Conservation (phyloP, 2,329 filamentous ascomycete species). For the Neofusicoccum laricinum region DNA sequence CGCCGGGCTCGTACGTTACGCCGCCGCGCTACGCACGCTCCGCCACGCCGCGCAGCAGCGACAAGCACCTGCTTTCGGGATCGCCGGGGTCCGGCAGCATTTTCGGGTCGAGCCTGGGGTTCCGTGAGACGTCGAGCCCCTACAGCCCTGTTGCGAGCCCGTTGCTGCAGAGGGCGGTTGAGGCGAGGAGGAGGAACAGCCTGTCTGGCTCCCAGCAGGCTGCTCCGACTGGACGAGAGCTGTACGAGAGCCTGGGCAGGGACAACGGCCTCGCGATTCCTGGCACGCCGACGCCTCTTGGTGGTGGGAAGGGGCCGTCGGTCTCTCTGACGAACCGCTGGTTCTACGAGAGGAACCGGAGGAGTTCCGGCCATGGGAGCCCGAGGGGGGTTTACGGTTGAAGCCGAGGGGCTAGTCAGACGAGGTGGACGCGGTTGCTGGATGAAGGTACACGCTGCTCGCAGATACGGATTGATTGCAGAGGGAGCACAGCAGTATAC, state of each 20-base stretch:
- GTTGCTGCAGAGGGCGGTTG: slow-evolving; percentile 67
- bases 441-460: background rate
- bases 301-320: slow-evolving; percentile 56
- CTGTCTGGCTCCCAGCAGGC: background rate
- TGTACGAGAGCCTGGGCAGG: slow-evolving; percentile 43
- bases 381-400: slow-evolving; percentile 2
- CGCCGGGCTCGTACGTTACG: slow-evolving; percentile 69
- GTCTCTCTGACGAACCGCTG: slow-evolving; percentile 88
- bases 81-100: slow-evolving; percentile 38
- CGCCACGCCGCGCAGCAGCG: slow-evolving; percentile 58
- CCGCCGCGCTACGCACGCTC: slow-evolving; percentile 84
- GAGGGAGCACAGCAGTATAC: background rate
- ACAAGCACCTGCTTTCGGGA: slow-evolving; percentile 33
- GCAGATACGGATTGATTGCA: background rate
- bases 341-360: slow-evolving; percentile 80
- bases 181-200: slow-evolving; percentile 49
- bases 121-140: slow-evolving; percentile 31
- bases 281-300: slow-evolving; percentile 65
- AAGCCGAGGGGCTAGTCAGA: background rate
- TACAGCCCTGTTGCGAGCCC: slow-evolving; percentile 30
- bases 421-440: no score
- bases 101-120: slow-evolving; percentile 28
- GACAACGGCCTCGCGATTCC: slow-evolving; percentile 41
- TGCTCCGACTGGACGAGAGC: slow-evolving; percentile 18
- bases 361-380: slow-evolving; percentile 32